These are phyloP conservation scores for Chamaecyparis obtusa DNA, from an alignment of 75 land plant species.

Conservation along the genomic window DNA sequence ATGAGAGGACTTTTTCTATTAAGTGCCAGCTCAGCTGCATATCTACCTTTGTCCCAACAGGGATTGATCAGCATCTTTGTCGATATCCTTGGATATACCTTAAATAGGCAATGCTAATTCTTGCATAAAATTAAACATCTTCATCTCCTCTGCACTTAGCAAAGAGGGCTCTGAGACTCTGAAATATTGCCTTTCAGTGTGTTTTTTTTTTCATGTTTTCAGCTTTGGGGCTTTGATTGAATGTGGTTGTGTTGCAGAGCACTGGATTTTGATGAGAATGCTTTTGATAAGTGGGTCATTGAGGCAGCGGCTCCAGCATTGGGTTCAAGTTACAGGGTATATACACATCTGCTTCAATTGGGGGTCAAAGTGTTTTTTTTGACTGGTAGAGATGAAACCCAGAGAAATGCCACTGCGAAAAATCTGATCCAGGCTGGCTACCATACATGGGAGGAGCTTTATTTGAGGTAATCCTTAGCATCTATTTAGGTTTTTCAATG, in stretches of 20 bases:
- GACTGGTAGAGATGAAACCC: constrained; percentile 65
- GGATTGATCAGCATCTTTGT: background rate
- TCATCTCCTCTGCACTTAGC: background rate
- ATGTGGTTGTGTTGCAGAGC: constrained; percentile 30
- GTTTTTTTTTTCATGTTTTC: background rate
- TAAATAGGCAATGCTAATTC: background rate
- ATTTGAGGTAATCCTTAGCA: constrained; percentile 53
- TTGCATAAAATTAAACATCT: background rate
- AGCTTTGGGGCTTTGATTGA: background rate
- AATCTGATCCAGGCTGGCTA: constrained; percentile 63
- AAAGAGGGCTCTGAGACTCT: background rate
- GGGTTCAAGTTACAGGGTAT: constrained; percentile 51
- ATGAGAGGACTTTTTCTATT: background rate
- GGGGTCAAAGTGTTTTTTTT: constrained; percentile 65
- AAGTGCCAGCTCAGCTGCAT: background rate
- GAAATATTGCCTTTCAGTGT: background rate
- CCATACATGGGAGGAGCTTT: constrained; percentile 56
- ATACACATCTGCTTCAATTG: constrained; percentile 37
- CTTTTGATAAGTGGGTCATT: constrained; percentile 71
- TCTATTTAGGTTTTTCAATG: background rate
- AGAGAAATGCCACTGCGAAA: constrained; percentile 47
- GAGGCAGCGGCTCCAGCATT: constrained; percentile 57
- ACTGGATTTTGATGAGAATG: constrained; percentile 40
- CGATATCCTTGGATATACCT: background rate
- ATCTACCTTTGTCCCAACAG: background rate